A percentile compares a stretch with the other conserved stretches of the same genome.
Evolutionary conservation across 1,284 basidiomycete species (phyloP).

Genomic region (Leccinum subfulvum): DNA sequence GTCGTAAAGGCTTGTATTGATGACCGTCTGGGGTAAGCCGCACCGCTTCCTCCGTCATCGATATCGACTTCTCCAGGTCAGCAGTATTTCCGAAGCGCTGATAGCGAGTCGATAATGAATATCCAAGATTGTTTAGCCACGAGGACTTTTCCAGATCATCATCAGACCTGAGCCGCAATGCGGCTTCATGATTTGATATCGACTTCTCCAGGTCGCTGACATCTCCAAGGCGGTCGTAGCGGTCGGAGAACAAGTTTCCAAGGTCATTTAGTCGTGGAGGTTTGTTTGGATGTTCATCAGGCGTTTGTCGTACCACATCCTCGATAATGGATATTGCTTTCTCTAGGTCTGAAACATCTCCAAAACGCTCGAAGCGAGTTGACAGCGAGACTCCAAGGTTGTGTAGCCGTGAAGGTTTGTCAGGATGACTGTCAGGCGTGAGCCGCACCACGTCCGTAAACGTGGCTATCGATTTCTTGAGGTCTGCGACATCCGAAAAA

Average conservation of each 20-base stretch:
- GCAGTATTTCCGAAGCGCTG: not conserved
- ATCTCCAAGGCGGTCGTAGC: not conserved
- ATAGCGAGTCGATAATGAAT: not conserved
- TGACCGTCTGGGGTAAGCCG: not conserved
- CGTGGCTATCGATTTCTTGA: not conserved
- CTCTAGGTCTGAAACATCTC: not conserved
- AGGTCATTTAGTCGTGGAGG: not conserved
- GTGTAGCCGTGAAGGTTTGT: not conserved
- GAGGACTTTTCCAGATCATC: not conserved
- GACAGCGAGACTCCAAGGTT: not conserved
- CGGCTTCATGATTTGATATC: not conserved
- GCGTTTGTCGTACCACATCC: not conserved
- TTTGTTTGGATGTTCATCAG: not conserved
- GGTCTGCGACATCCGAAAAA: not conserved
- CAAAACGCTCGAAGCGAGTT: not conserved
- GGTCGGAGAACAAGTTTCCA: not conserved
- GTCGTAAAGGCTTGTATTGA: not conserved
- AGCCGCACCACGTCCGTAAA: not conserved
- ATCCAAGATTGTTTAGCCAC: not conserved
- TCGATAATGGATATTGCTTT: not conserved
- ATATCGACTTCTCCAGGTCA: not conserved
- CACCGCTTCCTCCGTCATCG: not conserved
- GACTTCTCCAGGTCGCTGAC: not conserved
- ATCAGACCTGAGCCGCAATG: not conserved
- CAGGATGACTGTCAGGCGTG: not conserved